Evolutionary conservation across 129 eudicot genomes (phyloP).

Genomic region (Cynara cardunculus): DNA sequence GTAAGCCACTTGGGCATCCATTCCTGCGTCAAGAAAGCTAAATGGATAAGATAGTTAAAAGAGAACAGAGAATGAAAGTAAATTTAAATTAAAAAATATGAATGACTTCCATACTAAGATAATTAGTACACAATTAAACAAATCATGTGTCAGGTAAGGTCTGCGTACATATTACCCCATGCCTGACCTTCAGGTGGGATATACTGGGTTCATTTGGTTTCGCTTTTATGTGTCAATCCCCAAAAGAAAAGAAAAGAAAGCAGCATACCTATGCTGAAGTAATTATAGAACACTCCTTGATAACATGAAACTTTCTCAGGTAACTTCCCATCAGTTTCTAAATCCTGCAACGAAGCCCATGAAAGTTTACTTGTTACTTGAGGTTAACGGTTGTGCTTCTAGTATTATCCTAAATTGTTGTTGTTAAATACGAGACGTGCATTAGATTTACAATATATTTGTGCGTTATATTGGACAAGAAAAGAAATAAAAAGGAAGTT

Average conservation of each 20-base stretch:
- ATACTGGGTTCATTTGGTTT: not conserved
- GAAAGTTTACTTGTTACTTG: not conserved
- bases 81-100: not conserved
- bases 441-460: not conserved
- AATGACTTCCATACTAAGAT: not conserved
- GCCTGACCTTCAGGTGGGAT: not conserved
- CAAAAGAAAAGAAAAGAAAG: not conserved
- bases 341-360: constrained; percentile 36
- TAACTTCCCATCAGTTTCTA: constrained; percentile 48
- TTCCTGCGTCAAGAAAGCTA: constrained; percentile 48
- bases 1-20: constrained; percentile 99
- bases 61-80: not conserved
- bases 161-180: not conserved
- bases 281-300: constrained; percentile 92
- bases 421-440: not conserved
- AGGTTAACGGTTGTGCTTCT: not conserved
- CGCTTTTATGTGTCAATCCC: not conserved
- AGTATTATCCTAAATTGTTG: not conserved
- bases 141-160: not conserved
- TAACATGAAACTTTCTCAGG: constrained; percentile 70
- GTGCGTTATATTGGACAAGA: not conserved
- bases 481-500: not conserved
- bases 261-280: constrained; percentile 84
- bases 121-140: not conserved
- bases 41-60: not conserved